A percentile compares a stretch with the other conserved stretches of the same genome.
These are phyloP conservation scores for Metschnikowia borealis DNA, from an alignment of 805 yeast genomes.

Conservation along the genomic window DNA sequence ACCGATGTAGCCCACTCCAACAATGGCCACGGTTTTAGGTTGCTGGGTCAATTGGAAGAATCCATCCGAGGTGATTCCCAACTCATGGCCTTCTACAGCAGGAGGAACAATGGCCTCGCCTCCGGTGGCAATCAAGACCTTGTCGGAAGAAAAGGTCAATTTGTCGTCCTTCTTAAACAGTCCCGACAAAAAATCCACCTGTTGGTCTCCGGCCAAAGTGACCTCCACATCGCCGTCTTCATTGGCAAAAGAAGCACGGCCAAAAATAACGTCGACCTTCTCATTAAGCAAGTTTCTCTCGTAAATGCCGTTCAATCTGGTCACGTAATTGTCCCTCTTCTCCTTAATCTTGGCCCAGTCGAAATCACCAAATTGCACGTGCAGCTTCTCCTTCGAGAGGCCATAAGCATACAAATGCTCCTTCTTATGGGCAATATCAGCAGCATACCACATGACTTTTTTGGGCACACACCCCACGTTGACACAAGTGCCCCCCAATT, in stretches of 20 bases:
- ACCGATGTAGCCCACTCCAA: constrained; percentile 98
- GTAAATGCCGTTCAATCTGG: constrained; percentile 88
- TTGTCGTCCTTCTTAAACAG: constrained; percentile 47
- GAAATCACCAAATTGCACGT: constrained; percentile 51
- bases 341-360: constrained; percentile 79
- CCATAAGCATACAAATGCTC: constrained; percentile 81
- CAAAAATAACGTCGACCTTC: constrained; percentile 81
- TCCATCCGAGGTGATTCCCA: constrained; percentile 86
- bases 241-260: constrained; percentile 75
- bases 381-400: constrained; percentile 52
- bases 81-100: constrained; percentile 72
- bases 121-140: constrained; percentile 88
- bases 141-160: constrained; percentile 68
- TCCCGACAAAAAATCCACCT: constrained; percentile 31
- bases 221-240: constrained; percentile 74
- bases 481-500: constrained; percentile 96
- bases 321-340: constrained; percentile 89
- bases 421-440: constrained; percentile 77
- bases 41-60: constrained; percentile 77
- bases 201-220: constrained; percentile 41
- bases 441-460: constrained; percentile 98
- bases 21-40: constrained; percentile 89
- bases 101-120: constrained; percentile 76
- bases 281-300: constrained; percentile 83
- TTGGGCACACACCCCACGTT: constrained; percentile 99